Conservation (phyloP, 1,284 basidiomycete genomes). For the Leccinum fallax region DNA sequence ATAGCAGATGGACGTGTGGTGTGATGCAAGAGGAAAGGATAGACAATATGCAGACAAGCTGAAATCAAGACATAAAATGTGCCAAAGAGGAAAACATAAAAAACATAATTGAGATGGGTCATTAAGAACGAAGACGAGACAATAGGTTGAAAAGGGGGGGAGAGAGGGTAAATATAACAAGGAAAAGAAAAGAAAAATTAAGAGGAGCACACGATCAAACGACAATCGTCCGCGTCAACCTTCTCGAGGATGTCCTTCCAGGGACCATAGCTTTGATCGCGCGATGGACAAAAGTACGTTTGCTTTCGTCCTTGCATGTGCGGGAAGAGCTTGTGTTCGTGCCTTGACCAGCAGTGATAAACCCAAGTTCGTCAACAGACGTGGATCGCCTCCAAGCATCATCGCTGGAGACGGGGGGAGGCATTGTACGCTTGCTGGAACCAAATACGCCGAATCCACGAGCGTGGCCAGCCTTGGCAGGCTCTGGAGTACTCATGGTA, state of each 20-base stretch:
- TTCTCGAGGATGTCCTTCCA: constrained; percentile 49
- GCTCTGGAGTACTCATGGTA: constrained; percentile 16
- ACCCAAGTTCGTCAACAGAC: constrained; percentile 58
- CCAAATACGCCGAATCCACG: constrained; percentile 55
- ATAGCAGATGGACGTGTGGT: constrained; percentile 17
- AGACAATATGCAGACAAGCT: constrained; percentile 29
- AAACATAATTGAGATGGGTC: constrained; percentile 10
- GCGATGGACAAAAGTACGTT: constrained; percentile 57
- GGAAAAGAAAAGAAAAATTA: not conserved
- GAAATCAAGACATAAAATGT: constrained; percentile 14
- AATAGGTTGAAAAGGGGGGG: not conserved
- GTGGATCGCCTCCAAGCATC: constrained; percentile 46
- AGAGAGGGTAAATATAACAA: not conserved
- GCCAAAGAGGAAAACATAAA: constrained; percentile 16
- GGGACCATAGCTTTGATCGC: constrained; percentile 70
- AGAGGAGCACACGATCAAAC: constrained; percentile 16
- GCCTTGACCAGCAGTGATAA: constrained; percentile 39
- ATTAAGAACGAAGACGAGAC: not conserved
- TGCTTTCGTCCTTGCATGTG: constrained; percentile 47
- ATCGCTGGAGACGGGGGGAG: constrained; percentile 66
- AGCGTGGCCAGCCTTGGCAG: constrained; percentile 33
- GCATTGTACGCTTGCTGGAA: constrained; percentile 56
- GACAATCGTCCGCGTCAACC: constrained; percentile 42
- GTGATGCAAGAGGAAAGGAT: constrained; percentile 20
- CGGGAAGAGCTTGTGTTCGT: constrained; percentile 27